phyloP scores from a whole-genome alignment of 106 monocot genomes.

The Acanthochlamys bracteata region DNA sequence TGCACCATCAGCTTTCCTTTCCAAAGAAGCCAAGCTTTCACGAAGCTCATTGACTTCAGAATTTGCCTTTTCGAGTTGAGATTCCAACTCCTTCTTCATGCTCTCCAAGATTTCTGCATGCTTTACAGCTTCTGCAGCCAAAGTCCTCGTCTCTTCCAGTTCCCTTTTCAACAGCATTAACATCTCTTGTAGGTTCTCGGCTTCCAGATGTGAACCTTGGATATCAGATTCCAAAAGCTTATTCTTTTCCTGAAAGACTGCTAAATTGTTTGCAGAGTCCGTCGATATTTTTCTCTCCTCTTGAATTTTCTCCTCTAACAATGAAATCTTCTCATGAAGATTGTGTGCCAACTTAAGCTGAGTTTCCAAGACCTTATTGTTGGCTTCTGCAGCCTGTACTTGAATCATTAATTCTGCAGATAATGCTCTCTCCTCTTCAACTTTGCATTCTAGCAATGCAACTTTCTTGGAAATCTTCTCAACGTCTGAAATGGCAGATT shows the following conservation, averaged over 20 bases:
- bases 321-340: conserved; percentile 5
- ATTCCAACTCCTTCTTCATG: background rate
- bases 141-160: background rate
- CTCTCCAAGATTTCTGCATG: background rate
- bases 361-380: background rate
- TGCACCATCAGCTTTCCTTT: conserved; percentile 12
- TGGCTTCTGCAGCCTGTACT: conserved; percentile 3
- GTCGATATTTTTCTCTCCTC: background rate
- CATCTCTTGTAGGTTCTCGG: background rate
- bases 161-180: background rate
- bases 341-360: background rate
- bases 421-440: conserved; percentile 10
- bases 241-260: background rate
- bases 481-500: conserved; percentile 1
- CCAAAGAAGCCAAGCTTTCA: conserved; percentile 9
- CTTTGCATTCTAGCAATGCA: conserved; percentile 7
- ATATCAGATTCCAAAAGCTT: background rate
- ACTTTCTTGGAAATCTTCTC: conserved; percentile 6
- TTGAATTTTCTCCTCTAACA: conserved; percentile 11
- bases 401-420: conserved; percentile 4
- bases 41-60: background rate
- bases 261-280: background rate
- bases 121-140: background rate
- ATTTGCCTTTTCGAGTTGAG: background rate
- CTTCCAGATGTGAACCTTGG: background rate